Percentiles rank a stretch among this genome's conserved stretches.
phyloP scores from a whole-genome alignment of 345 rosid species.

The Lepidium aucheri region DNA sequence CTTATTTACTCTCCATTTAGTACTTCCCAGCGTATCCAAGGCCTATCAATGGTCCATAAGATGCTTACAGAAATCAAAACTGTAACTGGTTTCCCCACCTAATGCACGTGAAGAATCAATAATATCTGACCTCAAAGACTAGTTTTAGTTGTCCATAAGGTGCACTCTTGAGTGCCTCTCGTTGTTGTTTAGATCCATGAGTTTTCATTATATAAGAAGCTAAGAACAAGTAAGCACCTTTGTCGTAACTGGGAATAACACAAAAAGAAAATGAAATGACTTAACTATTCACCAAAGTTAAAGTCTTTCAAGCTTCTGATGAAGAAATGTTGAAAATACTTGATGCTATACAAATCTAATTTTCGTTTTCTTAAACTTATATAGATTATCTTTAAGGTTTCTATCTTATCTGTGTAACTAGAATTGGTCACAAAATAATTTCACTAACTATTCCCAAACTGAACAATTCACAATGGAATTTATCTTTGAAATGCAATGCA shows the following conservation, averaged over 20 bases:
- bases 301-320: slow-evolving; percentile 5
- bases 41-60: slow-evolving; percentile 40
- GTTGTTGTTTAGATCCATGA: slow-evolving; percentile 81
- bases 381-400: background rate
- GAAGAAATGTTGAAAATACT: background rate
- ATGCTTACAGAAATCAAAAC: background rate
- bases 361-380: background rate
- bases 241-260: slow-evolving; percentile 60
- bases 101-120: background rate
- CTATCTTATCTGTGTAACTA: slow-evolving; percentile 1
- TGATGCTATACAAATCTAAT: background rate
- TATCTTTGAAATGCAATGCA: background rate
- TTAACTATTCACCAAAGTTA: background rate
- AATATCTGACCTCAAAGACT: slow-evolving; percentile 65
- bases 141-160: slow-evolving; percentile 59
- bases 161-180: slow-evolving; percentile 59
- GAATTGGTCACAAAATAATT: background rate
- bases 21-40: slow-evolving; percentile 69
- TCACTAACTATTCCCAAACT: background rate
- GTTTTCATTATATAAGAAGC: slow-evolving; percentile 86
- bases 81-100: slow-evolving; percentile 2
- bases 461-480: slow-evolving; percentile 3
- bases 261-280: background rate
- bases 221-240: slow-evolving; percentile 79
- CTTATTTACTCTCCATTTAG: slow-evolving; percentile 76